phyloP scores from a whole-genome alignment of 768 basidiomycete species.

The Coprinellus micaceus region DNA sequence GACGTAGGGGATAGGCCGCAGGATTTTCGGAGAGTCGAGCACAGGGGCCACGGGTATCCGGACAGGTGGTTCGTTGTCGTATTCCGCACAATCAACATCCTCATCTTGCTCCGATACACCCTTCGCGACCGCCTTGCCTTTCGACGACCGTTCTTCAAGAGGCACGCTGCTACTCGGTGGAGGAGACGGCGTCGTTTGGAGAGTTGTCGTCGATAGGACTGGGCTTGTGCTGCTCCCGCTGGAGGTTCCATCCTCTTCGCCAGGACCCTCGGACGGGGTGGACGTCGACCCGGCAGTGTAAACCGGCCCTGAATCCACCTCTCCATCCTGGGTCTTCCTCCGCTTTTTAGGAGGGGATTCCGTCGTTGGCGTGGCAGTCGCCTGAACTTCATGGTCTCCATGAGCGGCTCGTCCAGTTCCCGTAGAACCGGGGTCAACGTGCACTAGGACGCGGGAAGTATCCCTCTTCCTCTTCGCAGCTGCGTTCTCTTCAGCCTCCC shows the following conservation, averaged over 20 bases:
- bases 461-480: constrained; percentile 31
- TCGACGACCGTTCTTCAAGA: constrained; percentile 33
- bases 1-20: constrained; percentile 67
- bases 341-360: background rate
- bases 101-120: background rate
- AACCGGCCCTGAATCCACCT: too few species aligned
- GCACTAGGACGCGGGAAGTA: constrained; percentile 20
- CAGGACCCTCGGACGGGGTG: constrained; percentile 12
- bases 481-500: constrained; percentile 13
- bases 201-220: constrained; percentile 66
- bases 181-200: constrained; percentile 77
- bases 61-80: constrained; percentile 7
- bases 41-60: constrained; percentile 51
- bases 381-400: constrained; percentile 26
- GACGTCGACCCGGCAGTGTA: too few species aligned
- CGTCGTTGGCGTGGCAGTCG: constrained; percentile 39
- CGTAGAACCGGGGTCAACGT: constrained; percentile 23
- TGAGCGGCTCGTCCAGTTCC: background rate
- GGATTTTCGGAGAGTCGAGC: constrained; percentile 53
- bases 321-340: constrained; percentile 1
- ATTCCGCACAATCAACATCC: background rate
- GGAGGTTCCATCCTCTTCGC: background rate
- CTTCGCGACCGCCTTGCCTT: constrained; percentile 20
- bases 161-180: constrained; percentile 42
- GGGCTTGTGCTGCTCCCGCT: constrained; percentile 56